Conservation (phyloP, 2,329 filamentous ascomycete species). For the Aspergillus calidoustus region DNA sequence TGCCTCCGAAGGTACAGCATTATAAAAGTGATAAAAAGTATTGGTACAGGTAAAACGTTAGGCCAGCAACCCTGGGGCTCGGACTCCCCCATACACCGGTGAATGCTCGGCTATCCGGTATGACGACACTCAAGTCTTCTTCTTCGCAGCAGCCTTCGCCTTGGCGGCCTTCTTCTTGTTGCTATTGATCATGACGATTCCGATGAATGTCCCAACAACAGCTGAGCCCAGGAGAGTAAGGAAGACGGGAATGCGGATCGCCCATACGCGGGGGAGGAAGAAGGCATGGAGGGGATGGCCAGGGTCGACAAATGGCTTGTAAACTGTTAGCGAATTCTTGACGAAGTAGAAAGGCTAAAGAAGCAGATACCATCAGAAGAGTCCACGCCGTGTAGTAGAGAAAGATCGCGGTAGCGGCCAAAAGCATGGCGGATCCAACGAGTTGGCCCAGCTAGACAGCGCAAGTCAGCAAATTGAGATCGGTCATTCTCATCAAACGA, state of each 20-base stretch:
- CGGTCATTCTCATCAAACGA: neutral
- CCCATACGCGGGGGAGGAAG: constrained; percentile 98
- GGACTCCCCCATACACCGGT: constrained; percentile 8
- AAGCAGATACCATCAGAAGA: constrained; percentile 77
- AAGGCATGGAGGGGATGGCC: constrained; percentile 91
- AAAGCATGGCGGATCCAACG: constrained; percentile 75
- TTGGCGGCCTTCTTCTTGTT: constrained; percentile 97
- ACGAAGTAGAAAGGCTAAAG: neutral
- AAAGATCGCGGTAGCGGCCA: constrained; percentile 73
- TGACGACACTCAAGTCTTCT: constrained; percentile 68
- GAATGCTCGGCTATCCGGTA: neutral
- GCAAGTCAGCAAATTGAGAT: constrained; percentile 14
- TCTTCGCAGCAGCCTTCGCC: constrained; percentile 79
- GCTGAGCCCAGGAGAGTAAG: constrained; percentile 89
- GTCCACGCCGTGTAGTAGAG: constrained; percentile 98
- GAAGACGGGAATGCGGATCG: constrained; percentile 97
- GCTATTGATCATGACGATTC: constrained; percentile 98
- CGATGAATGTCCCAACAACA: constrained; percentile 93
- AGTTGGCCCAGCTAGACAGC: constrained; percentile 81
- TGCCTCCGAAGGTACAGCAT: neutral
- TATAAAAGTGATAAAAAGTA: constrained; percentile 14
- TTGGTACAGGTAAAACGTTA: constrained; percentile 17
- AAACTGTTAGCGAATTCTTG: constrained; percentile 10
- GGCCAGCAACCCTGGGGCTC: neutral
- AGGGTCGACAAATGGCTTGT: constrained; percentile 92